These are phyloP conservation scores for Psilocybe sp. DNA, from an alignment of 768 basidiomycete species.

Conservation along the genomic window DNA sequence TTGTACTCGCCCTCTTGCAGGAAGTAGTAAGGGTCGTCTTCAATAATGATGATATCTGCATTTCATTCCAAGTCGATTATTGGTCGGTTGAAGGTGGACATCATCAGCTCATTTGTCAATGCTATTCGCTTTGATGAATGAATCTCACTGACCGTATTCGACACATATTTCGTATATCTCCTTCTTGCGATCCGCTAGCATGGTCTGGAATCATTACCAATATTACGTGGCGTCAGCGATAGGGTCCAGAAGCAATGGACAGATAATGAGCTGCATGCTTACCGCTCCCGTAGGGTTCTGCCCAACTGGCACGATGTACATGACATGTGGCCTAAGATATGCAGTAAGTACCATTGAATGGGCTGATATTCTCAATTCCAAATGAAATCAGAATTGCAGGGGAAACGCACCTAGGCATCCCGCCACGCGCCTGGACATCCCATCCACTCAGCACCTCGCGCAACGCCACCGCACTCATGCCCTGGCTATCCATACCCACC, in stretches of 20 bases:
- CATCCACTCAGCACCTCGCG: constrained; percentile 60
- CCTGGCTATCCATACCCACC: constrained; percentile 66
- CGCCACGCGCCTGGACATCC: constrained; percentile 52
- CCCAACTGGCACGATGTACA: constrained; percentile 78
- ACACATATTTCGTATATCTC: constrained; percentile 81
- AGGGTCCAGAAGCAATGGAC: background rate
- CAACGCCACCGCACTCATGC: constrained; percentile 63
- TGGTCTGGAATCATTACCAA: constrained; percentile 39
- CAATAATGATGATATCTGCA: constrained; percentile 71
- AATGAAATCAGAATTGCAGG: background rate
- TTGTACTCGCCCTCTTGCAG: constrained; percentile 60
- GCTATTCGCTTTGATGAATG: background rate
- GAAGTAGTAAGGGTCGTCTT: constrained; percentile 84
- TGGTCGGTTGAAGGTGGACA: too few relatives aligned
- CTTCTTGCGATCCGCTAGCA: constrained; percentile 62
- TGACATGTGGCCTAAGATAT: constrained; percentile 57
- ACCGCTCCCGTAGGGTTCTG: constrained; percentile 83
- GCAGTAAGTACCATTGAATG: too few relatives aligned
- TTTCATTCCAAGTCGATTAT: too few relatives aligned
- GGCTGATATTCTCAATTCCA: too few relatives aligned
- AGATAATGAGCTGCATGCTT: constrained; percentile 21
- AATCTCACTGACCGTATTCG: constrained; percentile 56
- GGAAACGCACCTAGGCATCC: constrained; percentile 47
- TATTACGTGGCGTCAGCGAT: too few relatives aligned
- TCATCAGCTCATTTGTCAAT: background rate